Conservation (phyloP, 371 early-diverging fungal species). For the Batrachochytrium dendrobatidis region DNA sequence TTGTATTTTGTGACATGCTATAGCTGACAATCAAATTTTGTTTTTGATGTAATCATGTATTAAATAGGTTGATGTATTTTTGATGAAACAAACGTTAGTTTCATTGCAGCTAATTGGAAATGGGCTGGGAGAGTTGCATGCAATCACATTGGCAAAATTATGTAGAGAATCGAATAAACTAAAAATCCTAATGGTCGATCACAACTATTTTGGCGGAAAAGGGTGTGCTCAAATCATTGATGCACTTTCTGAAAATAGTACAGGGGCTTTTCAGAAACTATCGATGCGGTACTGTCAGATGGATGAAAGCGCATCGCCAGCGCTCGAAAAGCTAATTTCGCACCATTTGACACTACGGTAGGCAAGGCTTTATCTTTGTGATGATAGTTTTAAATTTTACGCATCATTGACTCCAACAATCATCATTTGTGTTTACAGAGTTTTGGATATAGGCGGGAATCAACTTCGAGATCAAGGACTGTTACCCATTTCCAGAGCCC, state of each 20-base stretch:
- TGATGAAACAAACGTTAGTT: neutral
- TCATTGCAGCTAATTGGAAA: neutral
- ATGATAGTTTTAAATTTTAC: neutral
- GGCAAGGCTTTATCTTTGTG: neutral
- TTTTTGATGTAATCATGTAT: neutral
- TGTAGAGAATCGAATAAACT: neutral
- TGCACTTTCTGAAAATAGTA: neutral
- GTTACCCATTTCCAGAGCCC: neutral
- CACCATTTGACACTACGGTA: neutral
- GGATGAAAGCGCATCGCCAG: neutral
- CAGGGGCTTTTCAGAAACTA: neutral
- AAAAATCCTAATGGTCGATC: neutral
- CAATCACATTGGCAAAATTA: neutral
- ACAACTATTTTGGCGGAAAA: neutral
- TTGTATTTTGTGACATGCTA: neutral
- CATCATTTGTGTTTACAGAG: too few relatives aligned
- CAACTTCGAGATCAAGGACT: neutral
- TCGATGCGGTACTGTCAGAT: neutral
- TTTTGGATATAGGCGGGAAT: neutral
- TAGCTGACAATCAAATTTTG: neutral
- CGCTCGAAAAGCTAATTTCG: neutral
- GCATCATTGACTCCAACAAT: too few relatives aligned
- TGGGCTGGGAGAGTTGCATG: neutral
- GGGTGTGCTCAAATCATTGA: neutral
- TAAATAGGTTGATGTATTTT: neutral